Conservation (phyloP, 352 stramenopile species). For the Phytophthora melonis region DNA sequence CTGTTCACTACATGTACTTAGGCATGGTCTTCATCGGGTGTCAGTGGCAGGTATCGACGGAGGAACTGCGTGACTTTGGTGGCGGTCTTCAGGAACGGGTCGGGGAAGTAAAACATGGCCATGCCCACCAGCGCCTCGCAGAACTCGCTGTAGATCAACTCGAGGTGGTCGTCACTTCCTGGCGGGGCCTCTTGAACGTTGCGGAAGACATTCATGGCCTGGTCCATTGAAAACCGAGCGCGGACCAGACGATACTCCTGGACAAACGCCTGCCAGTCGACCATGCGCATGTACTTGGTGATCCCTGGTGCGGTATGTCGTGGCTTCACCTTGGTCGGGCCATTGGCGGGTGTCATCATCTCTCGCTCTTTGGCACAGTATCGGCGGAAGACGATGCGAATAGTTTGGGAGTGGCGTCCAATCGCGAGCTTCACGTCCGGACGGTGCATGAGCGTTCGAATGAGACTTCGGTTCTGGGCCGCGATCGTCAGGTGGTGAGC, state of each 20-base stretch:
- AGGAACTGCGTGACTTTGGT: constrained; percentile 77
- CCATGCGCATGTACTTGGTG: constrained; percentile 72
- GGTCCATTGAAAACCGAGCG: constrained; percentile 65
- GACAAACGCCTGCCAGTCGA: constrained; percentile 77
- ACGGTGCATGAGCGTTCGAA: constrained; percentile 66
- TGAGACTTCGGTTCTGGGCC: constrained; percentile 60
- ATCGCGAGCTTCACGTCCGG: constrained; percentile 65
- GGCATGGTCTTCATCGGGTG: constrained; percentile 64
- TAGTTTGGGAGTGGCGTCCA: constrained; percentile 60
- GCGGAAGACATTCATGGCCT: constrained; percentile 65
- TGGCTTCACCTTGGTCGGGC: constrained; percentile 26
- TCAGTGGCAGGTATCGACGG: constrained; percentile 70
- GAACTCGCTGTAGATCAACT: constrained; percentile 83
- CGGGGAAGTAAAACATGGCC: constrained; percentile 63
- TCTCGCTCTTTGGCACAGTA: constrained; percentile 79
- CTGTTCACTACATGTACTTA: constrained; percentile 1
- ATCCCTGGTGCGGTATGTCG: constrained; percentile 47
- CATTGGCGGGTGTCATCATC: constrained; percentile 25
- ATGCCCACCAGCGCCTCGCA: constrained; percentile 73
- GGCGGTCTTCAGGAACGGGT: constrained; percentile 66
- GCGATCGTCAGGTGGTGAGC: constrained; percentile 59
- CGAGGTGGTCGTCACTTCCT: constrained; percentile 49
- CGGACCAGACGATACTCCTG: constrained; percentile 75
- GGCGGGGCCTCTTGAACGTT: constrained; percentile 66
- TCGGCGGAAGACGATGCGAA: constrained; percentile 77